Conservation (phyloP, 371 early-diverging fungal genomes). For the Batrachochytrium dendrobatidis region DNA sequence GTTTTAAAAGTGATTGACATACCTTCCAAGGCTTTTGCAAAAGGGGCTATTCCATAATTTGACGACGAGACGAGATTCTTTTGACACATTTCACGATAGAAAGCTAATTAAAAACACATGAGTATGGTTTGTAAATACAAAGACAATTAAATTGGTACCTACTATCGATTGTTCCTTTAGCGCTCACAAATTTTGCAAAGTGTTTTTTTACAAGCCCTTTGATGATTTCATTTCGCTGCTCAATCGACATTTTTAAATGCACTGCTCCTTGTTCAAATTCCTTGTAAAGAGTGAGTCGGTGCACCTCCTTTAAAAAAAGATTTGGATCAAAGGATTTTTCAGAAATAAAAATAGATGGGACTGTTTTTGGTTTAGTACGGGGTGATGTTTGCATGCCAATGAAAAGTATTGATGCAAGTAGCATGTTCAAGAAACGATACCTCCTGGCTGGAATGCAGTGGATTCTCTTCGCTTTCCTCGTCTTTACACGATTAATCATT, state of each 20-base stretch:
- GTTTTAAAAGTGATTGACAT: constrained; percentile 10
- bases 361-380: not conserved
- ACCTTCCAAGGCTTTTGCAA: constrained; percentile 51
- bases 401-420: too few species aligned
- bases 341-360: constrained; percentile 24
- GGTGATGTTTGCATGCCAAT: not conserved
- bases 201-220: constrained; percentile 85
- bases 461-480: not conserved
- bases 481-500: not conserved
- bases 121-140: not conserved
- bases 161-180: constrained; percentile 91
- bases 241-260: constrained; percentile 60
- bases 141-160: constrained; percentile 3
- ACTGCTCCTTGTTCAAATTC: constrained; percentile 72
- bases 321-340: constrained; percentile 73
- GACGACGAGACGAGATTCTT: constrained; percentile 69
- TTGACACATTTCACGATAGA: constrained; percentile 84
- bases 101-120: constrained; percentile 33
- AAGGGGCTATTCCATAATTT: constrained; percentile 72
- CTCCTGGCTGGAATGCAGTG: not conserved
- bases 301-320: constrained; percentile 73
- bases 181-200: constrained; percentile 92
- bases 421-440: too few species aligned
- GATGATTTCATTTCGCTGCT: constrained; percentile 76
- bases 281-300: constrained; percentile 70